These are phyloP conservation scores for Pyrenula aspistea DNA, from an alignment of 495 filamentous ascomycete species.

Conservation along the genomic window DNA sequence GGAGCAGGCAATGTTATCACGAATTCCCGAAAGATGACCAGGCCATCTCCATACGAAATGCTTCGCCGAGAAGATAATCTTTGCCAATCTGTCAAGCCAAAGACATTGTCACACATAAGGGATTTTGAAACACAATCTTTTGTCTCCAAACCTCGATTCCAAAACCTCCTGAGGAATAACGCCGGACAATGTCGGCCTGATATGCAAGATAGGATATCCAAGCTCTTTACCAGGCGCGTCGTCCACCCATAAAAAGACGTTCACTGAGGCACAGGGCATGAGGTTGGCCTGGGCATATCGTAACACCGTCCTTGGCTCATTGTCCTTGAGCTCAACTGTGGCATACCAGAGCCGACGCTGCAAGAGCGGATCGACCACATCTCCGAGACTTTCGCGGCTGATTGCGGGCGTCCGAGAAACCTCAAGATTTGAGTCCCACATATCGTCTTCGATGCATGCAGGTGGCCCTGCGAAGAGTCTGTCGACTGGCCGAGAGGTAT, in stretches of 20 bases:
- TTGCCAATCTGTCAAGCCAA: background rate
- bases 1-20: too few relatives aligned
- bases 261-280: background rate
- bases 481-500: background rate
- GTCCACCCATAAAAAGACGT: background rate
- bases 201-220: background rate
- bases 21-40: too few relatives aligned
- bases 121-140: background rate
- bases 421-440: background rate
- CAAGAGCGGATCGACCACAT: background rate
- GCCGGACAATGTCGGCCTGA: background rate
- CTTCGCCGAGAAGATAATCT: too few relatives aligned
- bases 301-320: background rate
- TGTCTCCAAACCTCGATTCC: background rate
- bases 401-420: background rate
- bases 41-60: too few relatives aligned
- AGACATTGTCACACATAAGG: background rate
- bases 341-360: background rate
- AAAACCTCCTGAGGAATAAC: background rate
- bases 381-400: background rate
- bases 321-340: background rate
- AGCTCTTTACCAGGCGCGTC: background rate
- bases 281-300: background rate
- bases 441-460: background rate
- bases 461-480: background rate